A percentile compares a stretch with the other conserved stretches of the same genome.
Conservation (phyloP, 2,329 filamentous ascomycete genomes). For the Diaporthe amygdali region DNA sequence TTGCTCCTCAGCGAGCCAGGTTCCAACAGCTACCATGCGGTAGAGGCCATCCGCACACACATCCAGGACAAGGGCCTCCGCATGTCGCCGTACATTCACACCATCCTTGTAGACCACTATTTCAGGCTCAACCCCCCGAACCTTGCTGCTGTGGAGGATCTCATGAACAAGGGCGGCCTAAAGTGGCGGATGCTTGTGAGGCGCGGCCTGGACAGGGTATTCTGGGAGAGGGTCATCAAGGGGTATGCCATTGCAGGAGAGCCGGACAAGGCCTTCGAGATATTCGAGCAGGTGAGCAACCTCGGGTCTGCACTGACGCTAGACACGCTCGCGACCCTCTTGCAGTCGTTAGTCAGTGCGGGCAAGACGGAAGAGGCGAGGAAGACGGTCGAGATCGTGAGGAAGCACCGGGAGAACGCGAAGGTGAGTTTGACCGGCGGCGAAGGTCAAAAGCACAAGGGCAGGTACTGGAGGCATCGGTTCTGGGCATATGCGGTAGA, state of each 20-base stretch:
- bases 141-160: conserved; percentile 60
- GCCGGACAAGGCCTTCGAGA: conserved; percentile 50
- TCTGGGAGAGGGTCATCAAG: conserved; percentile 74
- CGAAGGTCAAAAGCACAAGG: not conserved
- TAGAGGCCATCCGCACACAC: conserved; percentile 66
- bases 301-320: conserved; percentile 48
- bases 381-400: conserved; percentile 33
- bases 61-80: conserved; percentile 60
- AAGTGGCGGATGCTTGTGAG: conserved; percentile 33
- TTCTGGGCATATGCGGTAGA: conserved; percentile 55
- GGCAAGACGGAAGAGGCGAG: conserved; percentile 30
- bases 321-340: conserved; percentile 47
- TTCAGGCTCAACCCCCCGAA: conserved; percentile 65
- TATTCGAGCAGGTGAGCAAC: conserved; percentile 51
- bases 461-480: conserved; percentile 51
- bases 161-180: conserved; percentile 62
- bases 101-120: conserved; percentile 72
- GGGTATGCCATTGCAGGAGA: conserved; percentile 66
- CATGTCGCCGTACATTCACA: conserved; percentile 72
- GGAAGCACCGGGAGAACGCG: conserved; percentile 29
- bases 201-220: conserved; percentile 57
- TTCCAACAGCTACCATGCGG: conserved; percentile 40
- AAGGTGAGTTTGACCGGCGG: conserved; percentile 26
- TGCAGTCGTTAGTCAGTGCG: conserved; percentile 36
- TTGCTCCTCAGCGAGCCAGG: conserved; percentile 53